These are phyloP conservation scores for Rhizopogon vulgaris DNA, from an alignment of 768 basidiomycete species.

Conservation along the genomic window DNA sequence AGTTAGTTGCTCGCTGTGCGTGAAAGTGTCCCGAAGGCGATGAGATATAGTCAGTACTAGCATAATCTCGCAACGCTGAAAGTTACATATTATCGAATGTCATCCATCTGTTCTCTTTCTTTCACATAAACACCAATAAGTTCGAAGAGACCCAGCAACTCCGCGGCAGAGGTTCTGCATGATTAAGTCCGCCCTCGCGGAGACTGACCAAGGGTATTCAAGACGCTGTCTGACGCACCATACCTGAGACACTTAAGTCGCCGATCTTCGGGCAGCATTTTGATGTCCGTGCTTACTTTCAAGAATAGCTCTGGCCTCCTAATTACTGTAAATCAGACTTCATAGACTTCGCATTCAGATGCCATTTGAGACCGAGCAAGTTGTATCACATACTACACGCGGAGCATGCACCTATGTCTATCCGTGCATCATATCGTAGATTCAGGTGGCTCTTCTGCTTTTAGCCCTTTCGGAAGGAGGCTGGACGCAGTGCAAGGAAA, in stretches of 20 bases:
- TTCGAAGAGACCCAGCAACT: constrained; percentile 15
- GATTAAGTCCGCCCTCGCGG: constrained; percentile 25
- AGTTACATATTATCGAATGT: background rate
- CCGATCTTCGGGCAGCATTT: background rate
- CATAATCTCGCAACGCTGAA: background rate
- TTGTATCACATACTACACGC: background rate
- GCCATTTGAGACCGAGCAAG: too few species aligned
- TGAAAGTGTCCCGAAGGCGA: background rate
- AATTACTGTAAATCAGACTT: background rate
- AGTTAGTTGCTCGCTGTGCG: background rate
- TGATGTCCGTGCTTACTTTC: background rate
- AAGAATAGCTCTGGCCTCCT: background rate
- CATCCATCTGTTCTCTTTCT: background rate
- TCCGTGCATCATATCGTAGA: background rate
- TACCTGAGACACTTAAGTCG: background rate
- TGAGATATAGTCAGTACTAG: background rate
- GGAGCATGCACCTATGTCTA: background rate
- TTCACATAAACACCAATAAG: background rate
- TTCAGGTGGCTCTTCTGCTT: background rate
- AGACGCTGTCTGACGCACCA: background rate
- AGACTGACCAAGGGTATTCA: constrained; percentile 13
- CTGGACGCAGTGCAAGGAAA: background rate
- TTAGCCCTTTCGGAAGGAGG: background rate
- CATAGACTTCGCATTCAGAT: background rate
- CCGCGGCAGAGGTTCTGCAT: constrained; percentile 21